A percentile compares a stretch with the other conserved stretches of the same genome.
Evolutionary conservation across 2,329 filamentous ascomycete genomes (phyloP).

Genomic region (Stachybotrys elegans): DNA sequence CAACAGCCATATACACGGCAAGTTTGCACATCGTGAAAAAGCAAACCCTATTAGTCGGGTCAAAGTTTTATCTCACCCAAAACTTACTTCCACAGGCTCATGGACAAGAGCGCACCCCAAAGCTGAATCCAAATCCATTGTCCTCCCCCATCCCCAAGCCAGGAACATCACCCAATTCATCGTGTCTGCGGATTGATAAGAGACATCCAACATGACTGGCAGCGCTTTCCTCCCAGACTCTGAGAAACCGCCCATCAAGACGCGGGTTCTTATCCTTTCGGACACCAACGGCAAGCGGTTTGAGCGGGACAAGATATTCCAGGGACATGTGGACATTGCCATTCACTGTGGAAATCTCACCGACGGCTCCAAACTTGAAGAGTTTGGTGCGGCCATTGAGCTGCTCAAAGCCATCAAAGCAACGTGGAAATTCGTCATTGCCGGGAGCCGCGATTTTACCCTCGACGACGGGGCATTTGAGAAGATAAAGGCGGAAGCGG

Average conservation of each 20-base stretch:
- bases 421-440: constrained; percentile 42
- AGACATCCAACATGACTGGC: too few species aligned
- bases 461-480: constrained; percentile 30
- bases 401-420: constrained; percentile 34
- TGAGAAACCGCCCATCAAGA: background rate
- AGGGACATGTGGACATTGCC: constrained; percentile 29
- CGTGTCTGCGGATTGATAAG: too few species aligned
- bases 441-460: constrained; percentile 48
- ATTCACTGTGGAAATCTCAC: constrained; percentile 49
- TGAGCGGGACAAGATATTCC: background rate
- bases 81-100: too few species aligned
- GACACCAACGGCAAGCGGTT: background rate
- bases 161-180: too few species aligned
- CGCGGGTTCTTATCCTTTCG: background rate
- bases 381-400: constrained; percentile 30
- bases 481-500: constrained; percentile 16
- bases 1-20: too few species aligned
- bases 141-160: too few species aligned
- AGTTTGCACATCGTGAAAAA: too few species aligned
- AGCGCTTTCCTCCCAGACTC: too few species aligned
- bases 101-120: too few species aligned
- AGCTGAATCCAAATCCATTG: too few species aligned
- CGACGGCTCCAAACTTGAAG: constrained; percentile 32
- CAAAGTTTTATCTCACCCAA: too few species aligned
- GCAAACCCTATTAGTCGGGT: too few species aligned